A percentile compares a stretch with the other conserved stretches of the same genome.
phyloP scores from a whole-genome alignment of 805 yeast species.

The Wickerhamomyces silvicola region DNA sequence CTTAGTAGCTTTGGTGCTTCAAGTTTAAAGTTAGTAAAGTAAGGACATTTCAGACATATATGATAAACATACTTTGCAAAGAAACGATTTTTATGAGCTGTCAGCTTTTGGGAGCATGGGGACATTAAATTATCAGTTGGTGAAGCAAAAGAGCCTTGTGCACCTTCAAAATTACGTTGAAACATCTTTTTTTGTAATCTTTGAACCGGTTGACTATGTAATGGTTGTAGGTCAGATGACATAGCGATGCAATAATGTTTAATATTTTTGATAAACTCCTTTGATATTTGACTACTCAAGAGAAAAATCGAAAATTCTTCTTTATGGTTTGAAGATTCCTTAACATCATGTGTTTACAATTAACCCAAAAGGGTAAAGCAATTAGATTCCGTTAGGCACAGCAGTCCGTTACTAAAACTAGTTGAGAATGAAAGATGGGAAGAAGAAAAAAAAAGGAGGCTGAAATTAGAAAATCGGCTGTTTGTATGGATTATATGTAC shows the following conservation, averaged over 20 bases:
- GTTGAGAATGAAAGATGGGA: not conserved
- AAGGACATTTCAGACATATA: not conserved
- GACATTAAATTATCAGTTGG: slow-evolving; percentile 56
- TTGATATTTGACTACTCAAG: not conserved
- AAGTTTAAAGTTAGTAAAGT: slow-evolving; percentile 7
- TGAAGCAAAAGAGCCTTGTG: slow-evolving; percentile 30
- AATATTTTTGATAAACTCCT: slow-evolving; percentile 4
- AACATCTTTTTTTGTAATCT: slow-evolving; percentile 18
- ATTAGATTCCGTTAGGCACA: slow-evolving; percentile 1
- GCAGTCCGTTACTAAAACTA: not conserved
- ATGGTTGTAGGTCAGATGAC: slow-evolving; percentile 25
- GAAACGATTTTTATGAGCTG: slow-evolving; percentile 40
- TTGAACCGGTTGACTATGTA: slow-evolving; percentile 17
- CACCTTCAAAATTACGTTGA: slow-evolving; percentile 12
- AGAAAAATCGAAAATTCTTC: not conserved
- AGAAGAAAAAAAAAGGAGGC: too few relatives aligned
- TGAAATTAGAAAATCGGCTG: too few relatives aligned
- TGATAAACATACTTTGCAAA: slow-evolving; percentile 26
- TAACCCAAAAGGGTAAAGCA: slow-evolving; percentile 10
- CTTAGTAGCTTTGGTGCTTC: slow-evolving; percentile 19
- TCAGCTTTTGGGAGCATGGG: slow-evolving; percentile 52
- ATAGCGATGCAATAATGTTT: too few relatives aligned
- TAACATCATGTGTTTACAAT: slow-evolving; percentile 14
- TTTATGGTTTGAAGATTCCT: too few relatives aligned
- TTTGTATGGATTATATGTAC: too few relatives aligned